Conservation (phyloP, 768 basidiomycete species). For the Rhodosporidiobolus sp. region DNA sequence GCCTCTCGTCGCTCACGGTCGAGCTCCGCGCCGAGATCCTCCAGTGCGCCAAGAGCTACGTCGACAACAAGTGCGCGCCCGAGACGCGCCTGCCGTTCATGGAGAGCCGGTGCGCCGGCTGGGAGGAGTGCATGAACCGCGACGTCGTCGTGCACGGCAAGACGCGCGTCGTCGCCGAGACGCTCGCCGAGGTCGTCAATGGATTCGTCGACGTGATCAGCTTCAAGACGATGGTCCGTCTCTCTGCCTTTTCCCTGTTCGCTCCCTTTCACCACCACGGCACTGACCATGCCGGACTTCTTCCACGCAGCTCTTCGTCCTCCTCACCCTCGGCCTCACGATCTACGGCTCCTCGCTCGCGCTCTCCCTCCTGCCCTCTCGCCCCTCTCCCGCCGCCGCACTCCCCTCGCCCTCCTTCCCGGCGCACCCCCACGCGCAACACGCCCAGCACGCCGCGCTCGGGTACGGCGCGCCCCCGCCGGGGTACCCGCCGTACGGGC, state of each 20-base stretch:
- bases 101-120: slow-evolving; percentile 76
- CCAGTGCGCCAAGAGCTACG: slow-evolving; percentile 74
- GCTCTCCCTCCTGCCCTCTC: slow-evolving; percentile 22
- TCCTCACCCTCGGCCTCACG: slow-evolving; percentile 44
- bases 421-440: background rate
- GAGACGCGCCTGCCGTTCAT: slow-evolving; percentile 76
- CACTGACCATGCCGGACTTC: background rate
- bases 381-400: background rate
- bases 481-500: slow-evolving; percentile 18
- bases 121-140: slow-evolving; percentile 66
- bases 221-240: slow-evolving; percentile 82
- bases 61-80: slow-evolving; percentile 73
- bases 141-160: slow-evolving; percentile 86
- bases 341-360: slow-evolving; percentile 38
- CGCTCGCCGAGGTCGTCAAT: slow-evolving; percentile 93
- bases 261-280: background rate
- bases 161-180: slow-evolving; percentile 84
- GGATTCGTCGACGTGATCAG: slow-evolving; percentile 95
- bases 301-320: slow-evolving; percentile 47
- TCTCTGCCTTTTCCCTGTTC: background rate
- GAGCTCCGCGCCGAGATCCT: slow-evolving; percentile 91
- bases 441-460: background rate
- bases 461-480: background rate
- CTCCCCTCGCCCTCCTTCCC: background rate
- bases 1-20: slow-evolving; percentile 81